These are phyloP conservation scores for Vachellia collinsii DNA, from an alignment of 306 rosid genomes.

Conservation along the genomic window DNA sequence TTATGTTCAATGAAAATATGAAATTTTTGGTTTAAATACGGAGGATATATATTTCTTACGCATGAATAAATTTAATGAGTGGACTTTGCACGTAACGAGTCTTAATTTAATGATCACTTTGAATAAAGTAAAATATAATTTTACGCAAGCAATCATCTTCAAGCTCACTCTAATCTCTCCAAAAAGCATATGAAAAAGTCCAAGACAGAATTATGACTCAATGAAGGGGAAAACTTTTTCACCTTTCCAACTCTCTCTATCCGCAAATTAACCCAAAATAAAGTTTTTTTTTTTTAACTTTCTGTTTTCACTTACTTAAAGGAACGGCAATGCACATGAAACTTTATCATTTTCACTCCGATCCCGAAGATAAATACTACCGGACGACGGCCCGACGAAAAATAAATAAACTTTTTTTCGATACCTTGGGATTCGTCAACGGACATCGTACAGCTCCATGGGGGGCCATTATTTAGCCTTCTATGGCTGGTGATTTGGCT, in stretches of 20 bases:
- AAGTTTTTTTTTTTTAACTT: conserved; percentile 29
- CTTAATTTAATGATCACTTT: conserved; percentile 15
- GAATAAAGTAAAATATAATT: conserved; percentile 1
- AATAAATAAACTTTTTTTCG: conserved; percentile 19
- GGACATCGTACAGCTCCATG: conserved; percentile 33
- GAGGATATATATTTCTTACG: background rate
- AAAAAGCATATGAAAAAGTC: conserved; percentile 23
- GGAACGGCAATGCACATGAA: conserved; percentile 10
- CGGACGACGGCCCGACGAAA: conserved; percentile 29
- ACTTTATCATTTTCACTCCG: conserved; percentile 36
- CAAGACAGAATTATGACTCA: conserved; percentile 6
- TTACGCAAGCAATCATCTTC: conserved; percentile 31
- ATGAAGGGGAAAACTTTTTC: conserved; percentile 31
- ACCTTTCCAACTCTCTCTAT: conserved; percentile 27
- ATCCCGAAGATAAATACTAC: conserved; percentile 26
- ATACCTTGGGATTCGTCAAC: conserved; percentile 45
- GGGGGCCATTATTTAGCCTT: conserved; percentile 35
- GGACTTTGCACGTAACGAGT: conserved; percentile 17
- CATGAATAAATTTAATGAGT: background rate
- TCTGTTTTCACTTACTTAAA: background rate
- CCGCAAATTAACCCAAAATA: conserved; percentile 25
- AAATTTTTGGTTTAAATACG: too few relatives aligned
- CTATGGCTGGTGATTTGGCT: conserved; percentile 36
- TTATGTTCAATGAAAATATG: too few relatives aligned
- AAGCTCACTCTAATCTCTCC: conserved; percentile 18